Evolutionary conservation across 1,139 yeast genomes (phyloP), one percentile per base, ranked within the genome.

Genomic region (Pichia norvegensis): DNA sequence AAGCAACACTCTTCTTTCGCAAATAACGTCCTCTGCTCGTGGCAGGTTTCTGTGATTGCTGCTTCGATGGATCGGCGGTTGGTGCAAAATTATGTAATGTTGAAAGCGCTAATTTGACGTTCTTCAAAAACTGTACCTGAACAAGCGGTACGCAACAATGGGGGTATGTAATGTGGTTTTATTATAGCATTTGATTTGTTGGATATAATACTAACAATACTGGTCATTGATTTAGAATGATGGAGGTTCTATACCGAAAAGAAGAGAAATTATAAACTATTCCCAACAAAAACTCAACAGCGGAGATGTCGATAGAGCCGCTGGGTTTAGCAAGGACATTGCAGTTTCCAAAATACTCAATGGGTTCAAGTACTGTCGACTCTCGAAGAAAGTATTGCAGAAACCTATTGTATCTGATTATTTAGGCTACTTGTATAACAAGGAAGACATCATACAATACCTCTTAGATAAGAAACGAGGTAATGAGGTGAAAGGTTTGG

Each of bases 351-450:
- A 46, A 50, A 45, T 48, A 51, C 46, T 50, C 57, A 61, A 46
- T 53, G 54, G 41, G 36, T 69, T 81, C 76, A 59, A 68, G 44
- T 60, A 61, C 6, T 78, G 83, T 51, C 58, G 65, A 4, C 53
- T 79, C 20, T 65, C 74, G 1, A 67, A 67, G 2, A 62, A 63
- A 21, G 61, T 59, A 11, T 63, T 78, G 20, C 55, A 51, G 10
- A 61, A 59, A 7, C 85, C 82, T 0, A 67, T 86, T 3, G 85
- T 83, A 7, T 76, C 88, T 29, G 96, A 87, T 63, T 82, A 71
- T 59, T 67, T 67, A 48, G 97, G 97, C 0, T 62, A 69, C 33
- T 57, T 88, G n/a, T 85, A 76, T 61, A 76, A 80, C 53, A 85
- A 85, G 54, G 88, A 83, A 51, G 67, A 81, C 33, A 62, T 85